Conservation (phyloP, 2,329 filamentous ascomycete species). For the Emmonsiellopsis sp. region DNA sequence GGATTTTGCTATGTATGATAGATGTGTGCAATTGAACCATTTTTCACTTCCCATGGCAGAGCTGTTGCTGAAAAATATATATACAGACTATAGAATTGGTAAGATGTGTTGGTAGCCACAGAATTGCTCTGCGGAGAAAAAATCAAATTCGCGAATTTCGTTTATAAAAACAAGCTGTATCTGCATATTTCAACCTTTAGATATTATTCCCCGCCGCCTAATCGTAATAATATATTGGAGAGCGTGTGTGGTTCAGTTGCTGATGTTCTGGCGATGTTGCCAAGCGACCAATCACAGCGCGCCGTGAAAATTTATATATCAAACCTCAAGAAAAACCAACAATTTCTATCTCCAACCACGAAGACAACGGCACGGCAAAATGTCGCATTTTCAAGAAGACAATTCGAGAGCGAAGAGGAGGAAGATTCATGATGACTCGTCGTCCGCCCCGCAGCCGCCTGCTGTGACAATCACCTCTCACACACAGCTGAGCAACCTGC, state of each 20-base stretch:
- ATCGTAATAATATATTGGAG: no score
- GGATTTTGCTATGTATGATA: background rate
- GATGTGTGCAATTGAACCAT: no score
- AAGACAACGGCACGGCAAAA: slow-evolving; percentile 11
- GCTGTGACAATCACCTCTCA: slow-evolving; percentile 35
- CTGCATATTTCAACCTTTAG: no score
- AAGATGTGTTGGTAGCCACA: no score
- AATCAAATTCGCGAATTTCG: no score
- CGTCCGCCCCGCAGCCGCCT: slow-evolving; percentile 4
- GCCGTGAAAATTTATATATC: slow-evolving; percentile 3
- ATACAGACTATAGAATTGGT: no score
- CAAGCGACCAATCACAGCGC: slow-evolving; percentile 1
- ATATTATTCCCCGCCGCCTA: no score
- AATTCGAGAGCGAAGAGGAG: slow-evolving; percentile 30
- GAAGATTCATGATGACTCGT: slow-evolving; percentile 24
- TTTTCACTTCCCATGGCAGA: no score
- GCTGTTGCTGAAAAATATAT: no score
- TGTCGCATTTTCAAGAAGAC: slow-evolving; percentile 27
- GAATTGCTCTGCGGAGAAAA: no score
- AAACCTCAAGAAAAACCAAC: background rate
- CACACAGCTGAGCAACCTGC: slow-evolving; percentile 58
- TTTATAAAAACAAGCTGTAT: no score
- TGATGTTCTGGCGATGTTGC: background rate
- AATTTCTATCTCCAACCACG: background rate
- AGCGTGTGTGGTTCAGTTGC: background rate